Percentiles rank a stretch among this genome's conserved stretches.
Conservation (phyloP, 306 rosid species). For the Adenanthera pavonina region DNA sequence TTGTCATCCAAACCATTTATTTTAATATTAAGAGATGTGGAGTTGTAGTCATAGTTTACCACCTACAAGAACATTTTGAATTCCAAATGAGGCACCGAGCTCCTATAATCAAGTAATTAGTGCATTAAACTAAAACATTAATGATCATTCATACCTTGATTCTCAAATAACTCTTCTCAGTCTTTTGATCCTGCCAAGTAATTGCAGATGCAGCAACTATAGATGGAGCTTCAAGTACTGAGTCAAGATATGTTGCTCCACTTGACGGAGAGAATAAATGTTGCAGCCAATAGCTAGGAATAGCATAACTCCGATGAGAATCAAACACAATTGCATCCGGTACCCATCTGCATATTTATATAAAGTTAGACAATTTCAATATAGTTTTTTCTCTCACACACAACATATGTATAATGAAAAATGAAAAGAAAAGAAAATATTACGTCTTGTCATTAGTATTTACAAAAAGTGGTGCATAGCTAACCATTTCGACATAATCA, state of each 20-base stretch:
- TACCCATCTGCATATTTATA: slow-evolving; percentile 51
- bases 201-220: slow-evolving; percentile 56
- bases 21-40: too few species aligned
- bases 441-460: too few species aligned
- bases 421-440: too few species aligned
- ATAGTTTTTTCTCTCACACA: too few species aligned
- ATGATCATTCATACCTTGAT: slow-evolving; percentile 52
- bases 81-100: slow-evolving; percentile 36
- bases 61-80: slow-evolving; percentile 25
- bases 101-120: background rate
- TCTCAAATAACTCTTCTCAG: slow-evolving; percentile 41
- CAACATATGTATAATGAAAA: too few species aligned
- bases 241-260: slow-evolving; percentile 55
- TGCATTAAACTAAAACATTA: background rate
- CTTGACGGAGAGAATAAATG: slow-evolving; percentile 51
- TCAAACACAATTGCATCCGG: slow-evolving; percentile 79
- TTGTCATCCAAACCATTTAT: too few species aligned
- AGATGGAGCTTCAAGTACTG: slow-evolving; percentile 42
- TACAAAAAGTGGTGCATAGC: background rate
- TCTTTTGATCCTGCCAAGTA: slow-evolving; percentile 43
- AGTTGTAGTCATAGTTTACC: background rate
- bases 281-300: slow-evolving; percentile 78
- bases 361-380: too few species aligned
- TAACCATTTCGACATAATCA: background rate
- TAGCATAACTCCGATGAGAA: slow-evolving; percentile 53